These are phyloP conservation scores for Yamadazyma taylorii DNA, from an alignment of 1,139 yeast genomes.

Conservation along the genomic window DNA sequence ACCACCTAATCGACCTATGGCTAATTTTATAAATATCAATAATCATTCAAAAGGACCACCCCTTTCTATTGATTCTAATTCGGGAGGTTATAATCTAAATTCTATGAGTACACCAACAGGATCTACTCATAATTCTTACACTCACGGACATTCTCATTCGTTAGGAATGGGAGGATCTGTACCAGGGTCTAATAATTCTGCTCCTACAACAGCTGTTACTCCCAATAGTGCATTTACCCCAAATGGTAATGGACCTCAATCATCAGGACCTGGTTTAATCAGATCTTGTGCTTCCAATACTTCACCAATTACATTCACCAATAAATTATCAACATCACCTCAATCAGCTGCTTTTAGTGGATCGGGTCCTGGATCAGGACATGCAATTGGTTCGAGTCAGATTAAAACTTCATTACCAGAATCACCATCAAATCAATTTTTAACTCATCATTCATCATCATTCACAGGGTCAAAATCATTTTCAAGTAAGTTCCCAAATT, in stretches of 20 bases:
- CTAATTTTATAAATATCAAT: constrained; percentile 5
- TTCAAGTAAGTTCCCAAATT: constrained; percentile 6
- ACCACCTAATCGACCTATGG: constrained; percentile 7
- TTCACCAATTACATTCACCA: constrained; percentile 14
- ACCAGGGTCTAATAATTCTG: constrained; percentile 4
- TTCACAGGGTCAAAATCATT: constrained; percentile 7
- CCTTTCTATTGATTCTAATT: neutral
- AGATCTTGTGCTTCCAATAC: constrained; percentile 17
- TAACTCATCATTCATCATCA: constrained; percentile 1
- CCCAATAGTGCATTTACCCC: constrained; percentile 7
- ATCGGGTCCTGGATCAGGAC: too few species aligned
- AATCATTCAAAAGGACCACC: neutral
- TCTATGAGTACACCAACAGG: neutral
- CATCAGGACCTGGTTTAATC: constrained; percentile 5
- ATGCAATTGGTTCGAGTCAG: too few species aligned
- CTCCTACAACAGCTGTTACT: neutral
- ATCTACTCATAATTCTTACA: neutral
- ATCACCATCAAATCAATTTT: constrained; percentile 11
- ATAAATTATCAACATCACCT: constrained; percentile 14
- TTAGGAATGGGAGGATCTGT: constrained; percentile 2
- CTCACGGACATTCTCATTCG: neutral
- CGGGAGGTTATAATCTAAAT: neutral
- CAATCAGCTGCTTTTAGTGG: constrained; percentile 15
- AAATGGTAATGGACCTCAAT: neutral
- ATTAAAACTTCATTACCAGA: constrained; percentile 8